Conservation (phyloP, 495 filamentous ascomycete species). For the Clohesyomyces aquaticus region DNA sequence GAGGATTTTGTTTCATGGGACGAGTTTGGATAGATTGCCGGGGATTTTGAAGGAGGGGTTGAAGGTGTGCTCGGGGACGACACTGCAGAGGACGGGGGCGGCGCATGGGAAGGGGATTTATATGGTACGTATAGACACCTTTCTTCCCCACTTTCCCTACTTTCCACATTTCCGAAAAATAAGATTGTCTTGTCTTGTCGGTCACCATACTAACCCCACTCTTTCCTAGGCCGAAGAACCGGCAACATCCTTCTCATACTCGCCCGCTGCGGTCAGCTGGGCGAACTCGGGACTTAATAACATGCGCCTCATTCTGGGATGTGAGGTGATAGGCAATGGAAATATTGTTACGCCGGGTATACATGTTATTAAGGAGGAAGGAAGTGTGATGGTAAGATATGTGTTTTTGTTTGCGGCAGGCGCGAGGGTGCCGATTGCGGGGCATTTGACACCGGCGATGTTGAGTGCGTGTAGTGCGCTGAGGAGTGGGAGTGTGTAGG, state of each 20-base stretch:
- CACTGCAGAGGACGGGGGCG: slow-evolving; percentile 43
- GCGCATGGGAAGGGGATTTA: slow-evolving; percentile 45
- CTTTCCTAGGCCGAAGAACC: slow-evolving; percentile 47
- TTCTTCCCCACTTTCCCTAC: no score
- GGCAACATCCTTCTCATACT: slow-evolving; percentile 36
- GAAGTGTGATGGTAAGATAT: slow-evolving; percentile 43
- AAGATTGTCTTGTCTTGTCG: no score
- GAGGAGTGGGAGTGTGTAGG: slow-evolving; percentile 29
- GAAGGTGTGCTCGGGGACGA: slow-evolving; percentile 32
- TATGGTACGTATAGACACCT: no score
- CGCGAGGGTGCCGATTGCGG: slow-evolving; percentile 27
- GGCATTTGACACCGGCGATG: slow-evolving; percentile 41
- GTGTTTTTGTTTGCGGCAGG: slow-evolving; percentile 40
- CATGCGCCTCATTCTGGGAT: slow-evolving; percentile 42
- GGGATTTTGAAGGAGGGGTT: slow-evolving; percentile 45
- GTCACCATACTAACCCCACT: no score
- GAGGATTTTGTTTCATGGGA: slow-evolving; percentile 47
- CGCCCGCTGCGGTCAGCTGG: slow-evolving; percentile 32
- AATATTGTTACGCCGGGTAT: slow-evolving; percentile 24
- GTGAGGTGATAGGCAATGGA: slow-evolving; percentile 41
- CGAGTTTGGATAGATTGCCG: slow-evolving; percentile 43
- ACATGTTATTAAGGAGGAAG: slow-evolving; percentile 42
- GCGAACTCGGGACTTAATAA: slow-evolving; percentile 31
- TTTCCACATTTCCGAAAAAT: no score
- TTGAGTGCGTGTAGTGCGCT: slow-evolving; percentile 39